Base-by-base conservation (phyloP, 129 eudicot species). In the Helichrysum umbraculigerum region DNA sequence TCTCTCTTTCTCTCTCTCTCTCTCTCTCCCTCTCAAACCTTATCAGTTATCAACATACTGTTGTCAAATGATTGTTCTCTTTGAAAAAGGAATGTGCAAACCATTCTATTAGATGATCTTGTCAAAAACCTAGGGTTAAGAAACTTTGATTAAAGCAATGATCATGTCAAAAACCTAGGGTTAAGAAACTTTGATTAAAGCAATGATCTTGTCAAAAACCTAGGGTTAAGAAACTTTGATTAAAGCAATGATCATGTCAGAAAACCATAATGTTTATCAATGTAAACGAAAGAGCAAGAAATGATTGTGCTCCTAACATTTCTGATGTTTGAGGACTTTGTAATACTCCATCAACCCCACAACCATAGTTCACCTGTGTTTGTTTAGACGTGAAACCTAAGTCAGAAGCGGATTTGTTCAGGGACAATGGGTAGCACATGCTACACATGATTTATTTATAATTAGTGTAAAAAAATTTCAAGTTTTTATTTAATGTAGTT, bases 1-100 rank as follows among this genome's bases (percentile, higher is more conserved):
- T 60, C 66, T 60, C 66, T 59, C 66, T 59, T 33, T 59, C 5
- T 33, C 37, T 60, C 66, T 60, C 66, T 59, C 65, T 59, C 5
- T 33, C 37, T 60, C 66, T 60, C 66, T 59, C 65, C 22, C 65
- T 59, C 22, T 22, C 30, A 60, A 60, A 19, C 66, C 30, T 60
- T 22, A 60, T 28, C 33, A 58, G 5, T 44, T 44, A 12, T 44
- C 52, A 11, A 61, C 67, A 21, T 32, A 61, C 12, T 28, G 12
- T 21, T 25, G 61, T 56, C 67, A 61, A 28, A 21, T 61, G 29
- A n/a, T 7, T 58, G 30, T 58, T 20, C 30, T 58, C 30, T 58
- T 7, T 10, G 0, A 20, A 20, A n/a, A 1, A 58, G 7, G 19
- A n/a, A 8, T 58, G 16, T 58, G 5, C 6, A 58, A 20, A 56